Base-by-base conservation (phyloP, 768 basidiomycete species). In the Sistotremastrum suecicum region DNA sequence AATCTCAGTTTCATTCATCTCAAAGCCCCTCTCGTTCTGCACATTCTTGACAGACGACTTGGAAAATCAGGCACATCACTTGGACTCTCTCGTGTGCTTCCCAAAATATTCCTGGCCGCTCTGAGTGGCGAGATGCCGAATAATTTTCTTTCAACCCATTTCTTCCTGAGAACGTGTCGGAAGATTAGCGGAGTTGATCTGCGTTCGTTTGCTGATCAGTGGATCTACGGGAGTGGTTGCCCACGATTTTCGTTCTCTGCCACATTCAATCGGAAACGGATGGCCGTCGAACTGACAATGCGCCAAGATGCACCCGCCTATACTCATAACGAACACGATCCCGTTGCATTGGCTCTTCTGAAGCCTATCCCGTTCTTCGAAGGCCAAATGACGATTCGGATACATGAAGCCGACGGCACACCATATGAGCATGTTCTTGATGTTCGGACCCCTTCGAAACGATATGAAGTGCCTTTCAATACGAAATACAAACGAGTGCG, bases 371-470 rank as follows among this genome's bases (percentile, higher is more conserved):
- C 75, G 5, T 78, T 87, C 54, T 99, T 99, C 54, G 92, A 97
- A 67, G 95, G 95, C 11, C 88, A 91, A 70, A 89, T 99, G 83
- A 98, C 95, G 30, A 83, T 99, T 48, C 87, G 95, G 32, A 95
- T 98, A 43, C 94, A 98, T 57, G 95, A 99, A 68, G 95, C 94
- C 1, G 95, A 99, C 59, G 95, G 94, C 3, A 98, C 95, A 35
- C 94, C 95, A 1, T 98, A 97, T 58, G 95, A 99, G 60, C 95
- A 99, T 58, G 89, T 99, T 28, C 70, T 99, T 37, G 90, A 95
- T 58, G 88, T 98, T 49, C 79, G 81, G 37, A 76, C 74, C 29
- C 63, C 77, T 1, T 88, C 83, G 67, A 97, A 97, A 59, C 83
- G 83, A n/a, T 95, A 87, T 58, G 91, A 97, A 57, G 88, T 99